A percentile compares a stretch with the other conserved stretches of the same genome.
Conservation (phyloP, 352 stramenopile genomes). For the Globisporangium polare region DNA sequence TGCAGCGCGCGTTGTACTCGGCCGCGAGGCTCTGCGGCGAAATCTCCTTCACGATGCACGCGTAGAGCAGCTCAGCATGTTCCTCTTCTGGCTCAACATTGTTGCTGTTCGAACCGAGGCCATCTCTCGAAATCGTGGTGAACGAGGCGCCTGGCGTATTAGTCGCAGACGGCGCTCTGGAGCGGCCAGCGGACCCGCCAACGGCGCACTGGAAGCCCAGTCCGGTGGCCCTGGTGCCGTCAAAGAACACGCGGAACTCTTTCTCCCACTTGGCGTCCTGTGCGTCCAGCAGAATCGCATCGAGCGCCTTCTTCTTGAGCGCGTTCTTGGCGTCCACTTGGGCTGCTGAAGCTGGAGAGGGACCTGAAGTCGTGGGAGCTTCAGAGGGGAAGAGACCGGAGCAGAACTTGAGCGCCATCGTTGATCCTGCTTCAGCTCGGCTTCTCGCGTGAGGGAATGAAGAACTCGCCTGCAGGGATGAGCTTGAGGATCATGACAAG, state of each 20-base stretch:
- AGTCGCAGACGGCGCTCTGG: not conserved
- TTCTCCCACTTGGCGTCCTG: conserved; percentile 36
- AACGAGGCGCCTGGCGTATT: not conserved
- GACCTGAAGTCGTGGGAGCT: not conserved
- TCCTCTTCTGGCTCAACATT: not conserved
- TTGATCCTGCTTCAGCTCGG: not conserved
- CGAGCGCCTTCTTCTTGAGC: conserved; percentile 12
- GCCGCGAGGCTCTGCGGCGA: conserved; percentile 30
- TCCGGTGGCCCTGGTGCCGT: conserved; percentile 41
- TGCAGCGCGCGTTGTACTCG: conserved; percentile 54
- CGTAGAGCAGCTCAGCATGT: conserved; percentile 19
- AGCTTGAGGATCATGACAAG: not conserved
- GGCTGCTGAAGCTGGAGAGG: not conserved
- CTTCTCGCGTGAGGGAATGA: not conserved
- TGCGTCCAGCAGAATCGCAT: conserved; percentile 13
- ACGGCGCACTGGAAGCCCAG: conserved; percentile 32
- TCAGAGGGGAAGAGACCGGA: conserved; percentile 19
- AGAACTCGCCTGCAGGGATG: not conserved
- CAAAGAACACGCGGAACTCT: conserved; percentile 59
- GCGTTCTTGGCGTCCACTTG: conserved; percentile 17
- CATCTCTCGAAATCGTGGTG: conserved; percentile 4
- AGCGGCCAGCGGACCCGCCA: not conserved
- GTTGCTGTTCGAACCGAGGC: not conserved
- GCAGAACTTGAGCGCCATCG: conserved; percentile 58
- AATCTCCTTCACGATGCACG: conserved; percentile 42